Base-by-base conservation (phyloP, 176 grass and related monocot species). In the Dactylis glomerata region DNA sequence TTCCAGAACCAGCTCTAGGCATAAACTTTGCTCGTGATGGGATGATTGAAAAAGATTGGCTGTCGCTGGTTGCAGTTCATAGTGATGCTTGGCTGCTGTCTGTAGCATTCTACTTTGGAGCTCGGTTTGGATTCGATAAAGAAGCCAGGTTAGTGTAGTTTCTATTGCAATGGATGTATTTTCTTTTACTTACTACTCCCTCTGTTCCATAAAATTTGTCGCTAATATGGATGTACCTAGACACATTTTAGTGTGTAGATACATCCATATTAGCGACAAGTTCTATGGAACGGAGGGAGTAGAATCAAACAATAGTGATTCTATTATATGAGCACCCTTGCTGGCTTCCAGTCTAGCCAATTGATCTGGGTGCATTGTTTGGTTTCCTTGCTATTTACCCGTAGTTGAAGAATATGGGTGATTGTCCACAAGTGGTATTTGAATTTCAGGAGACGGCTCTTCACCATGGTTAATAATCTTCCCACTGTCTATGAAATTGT, bases 11-110 rank as follows among this genome's bases (percentile, higher is more conserved):
- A 50, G 88, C 86, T 83, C 66, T 97, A 22, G 94, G 94, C 67
- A 97, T 97, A 82, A 97, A 97, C 85, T 97, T 97, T 90, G 92
- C 94, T 13, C 89, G 92, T 62, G 88, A 94, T 81, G 92, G 90
- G 77, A 97, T 97, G 94, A 64, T 68, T 28, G 87, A 86, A 88
- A 91, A 85, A 28, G 94, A 91, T 81, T 97, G 94, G 94, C 26
- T 97, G 47, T 82, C 72, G 19, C 83, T 97, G 40, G 92, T 94
- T 85, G 94, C 94, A 47, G 90, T 94, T 89, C 90, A 94, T 76
- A 97, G 94, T 75, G 94, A 97, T 77, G 83, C 94, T 11, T 97
- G 94, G 94, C 78, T 97, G 31, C 71, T 94, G n/a, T 64, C 90
- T 74, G 90, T 97, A 65, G 81, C 94, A 22, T 94, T 97, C 55